A percentile compares a stretch with the other conserved stretches of the same genome.
phyloP scores from a whole-genome alignment of 768 basidiomycete species.

The Tubosaeta sp. region DNA sequence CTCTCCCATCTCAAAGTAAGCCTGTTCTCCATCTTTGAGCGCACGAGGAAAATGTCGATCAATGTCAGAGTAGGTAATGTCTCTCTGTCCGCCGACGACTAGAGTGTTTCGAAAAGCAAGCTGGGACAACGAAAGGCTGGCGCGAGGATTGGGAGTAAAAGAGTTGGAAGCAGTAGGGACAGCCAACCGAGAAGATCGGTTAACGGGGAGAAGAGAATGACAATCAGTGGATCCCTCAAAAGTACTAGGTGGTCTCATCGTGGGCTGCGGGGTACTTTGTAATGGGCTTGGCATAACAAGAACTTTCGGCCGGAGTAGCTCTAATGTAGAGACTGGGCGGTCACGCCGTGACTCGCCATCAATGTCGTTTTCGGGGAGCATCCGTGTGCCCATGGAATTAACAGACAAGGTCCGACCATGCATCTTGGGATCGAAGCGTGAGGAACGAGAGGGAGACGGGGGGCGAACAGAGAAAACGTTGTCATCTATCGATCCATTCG shows the following conservation, averaged over 20 bases:
- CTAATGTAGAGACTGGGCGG: slow-evolving; percentile 67
- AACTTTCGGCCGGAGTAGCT: slow-evolving; percentile 84
- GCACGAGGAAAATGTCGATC: slow-evolving; percentile 65
- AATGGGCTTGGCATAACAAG: slow-evolving; percentile 92
- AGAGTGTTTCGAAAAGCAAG: slow-evolving; percentile 83
- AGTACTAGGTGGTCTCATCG: slow-evolving; percentile 43
- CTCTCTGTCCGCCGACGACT: slow-evolving; percentile 61
- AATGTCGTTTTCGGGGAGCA: slow-evolving; percentile 54
- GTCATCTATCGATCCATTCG: slow-evolving; percentile 47
- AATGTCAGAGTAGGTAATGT: slow-evolving; percentile 58
- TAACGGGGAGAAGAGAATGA: slow-evolving; percentile 64
- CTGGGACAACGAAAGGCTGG: slow-evolving; percentile 72
- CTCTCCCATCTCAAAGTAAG: slow-evolving; percentile 42
- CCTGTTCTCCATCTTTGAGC: slow-evolving; percentile 73
- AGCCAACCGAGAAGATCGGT: slow-evolving; percentile 51
- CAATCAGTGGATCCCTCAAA: slow-evolving; percentile 67
- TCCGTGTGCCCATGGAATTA: slow-evolving; percentile 61
- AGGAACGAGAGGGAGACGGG: slow-evolving; percentile 55
- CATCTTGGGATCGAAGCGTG: slow-evolving; percentile 81
- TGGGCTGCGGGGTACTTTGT: slow-evolving; percentile 42
- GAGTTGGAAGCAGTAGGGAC: slow-evolving; percentile 53
- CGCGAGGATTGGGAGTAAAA: slow-evolving; percentile 74
- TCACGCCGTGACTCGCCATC: slow-evolving; percentile 37
- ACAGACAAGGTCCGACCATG: slow-evolving; percentile 60
- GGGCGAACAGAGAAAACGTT: slow-evolving; percentile 70